A percentile compares a stretch with the other conserved stretches of the same genome.
These are phyloP conservation scores for Aspergillus leporis DNA, from an alignment of 495 filamentous ascomycete species.

Conservation along the genomic window DNA sequence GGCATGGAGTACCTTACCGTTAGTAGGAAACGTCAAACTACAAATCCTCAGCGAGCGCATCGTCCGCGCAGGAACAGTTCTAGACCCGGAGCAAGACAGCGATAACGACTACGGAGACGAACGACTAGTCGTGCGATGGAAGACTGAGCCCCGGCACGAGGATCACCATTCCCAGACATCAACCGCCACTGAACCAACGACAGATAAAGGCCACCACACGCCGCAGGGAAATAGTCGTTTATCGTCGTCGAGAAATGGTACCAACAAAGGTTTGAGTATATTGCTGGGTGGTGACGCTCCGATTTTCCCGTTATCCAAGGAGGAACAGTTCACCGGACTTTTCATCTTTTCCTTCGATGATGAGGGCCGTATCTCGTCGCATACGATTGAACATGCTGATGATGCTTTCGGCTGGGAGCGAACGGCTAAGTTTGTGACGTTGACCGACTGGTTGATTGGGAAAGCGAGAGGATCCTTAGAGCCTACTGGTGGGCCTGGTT, in stretches of 20 bases:
- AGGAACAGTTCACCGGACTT: constrained; percentile 60
- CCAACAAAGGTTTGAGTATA: constrained; percentile 42
- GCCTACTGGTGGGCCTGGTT: constrained; percentile 36
- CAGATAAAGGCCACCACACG: neutral
- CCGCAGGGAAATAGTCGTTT: neutral
- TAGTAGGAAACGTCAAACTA: constrained; percentile 84
- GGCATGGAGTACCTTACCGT: constrained; percentile 89
- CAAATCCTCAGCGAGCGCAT: constrained; percentile 87
- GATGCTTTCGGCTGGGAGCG: constrained; percentile 71
- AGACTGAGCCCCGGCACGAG: constrained; percentile 55
- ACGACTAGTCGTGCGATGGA: constrained; percentile 85
- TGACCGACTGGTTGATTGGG: constrained; percentile 89
- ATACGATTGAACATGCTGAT: constrained; percentile 93
- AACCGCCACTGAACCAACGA: constrained; percentile 2
- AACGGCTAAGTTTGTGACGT: constrained; percentile 71
- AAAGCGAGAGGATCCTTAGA: constrained; percentile 51
- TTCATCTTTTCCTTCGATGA: constrained; percentile 97
- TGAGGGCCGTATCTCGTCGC: constrained; percentile 76
- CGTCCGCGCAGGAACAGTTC: constrained; percentile 53
- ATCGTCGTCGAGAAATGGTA: constrained; percentile 26
- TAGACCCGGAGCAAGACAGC: constrained; percentile 27
- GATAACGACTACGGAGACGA: constrained; percentile 57
- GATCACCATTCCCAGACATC: constrained; percentile 23
- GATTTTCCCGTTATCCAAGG: constrained; percentile 70
- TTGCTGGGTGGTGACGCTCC: constrained; percentile 61